Base-by-base conservation (phyloP, 306 rosid genomes). In the Pyrus bretschneideri region DNA sequence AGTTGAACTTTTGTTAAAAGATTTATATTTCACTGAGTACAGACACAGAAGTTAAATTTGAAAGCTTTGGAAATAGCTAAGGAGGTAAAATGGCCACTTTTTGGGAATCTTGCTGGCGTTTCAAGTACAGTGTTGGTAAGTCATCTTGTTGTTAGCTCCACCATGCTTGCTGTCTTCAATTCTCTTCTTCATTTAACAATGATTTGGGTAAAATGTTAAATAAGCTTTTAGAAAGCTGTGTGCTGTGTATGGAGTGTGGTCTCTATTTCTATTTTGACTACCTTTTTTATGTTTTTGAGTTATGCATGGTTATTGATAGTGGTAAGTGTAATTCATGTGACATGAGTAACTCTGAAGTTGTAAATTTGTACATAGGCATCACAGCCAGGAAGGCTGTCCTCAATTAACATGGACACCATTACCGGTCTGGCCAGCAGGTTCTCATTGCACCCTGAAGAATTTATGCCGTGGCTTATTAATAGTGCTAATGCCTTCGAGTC, bases 11-110 rank as follows among this genome's bases (percentile, higher is more conserved):
- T 33, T 18, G 44, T 73, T 73, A 30, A 59, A 40, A 44, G 27
- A 79, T 60, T 49, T 51, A 18, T 74, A 60, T 84, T 33, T 80
- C 65, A 7, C 70, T 31, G 31, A 31, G 59, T 31, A 42, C 96
- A 91, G 98, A 90, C 96, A 44, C 88, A 80, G 70, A 80, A 72
- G 75, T 77, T 92, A 81, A 94, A 90, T 88, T 79, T 90, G 78
- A 86, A 89, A 79, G 96, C 91, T 40, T 70, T 94, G 81, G 87
- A 77, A 81, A 71, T 85, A 31, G 90, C 89, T 51, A 85, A 88
- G 84, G 81, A 83, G 83, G 79, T 86, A 44, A 86, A 84, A 21
- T 94, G 98, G 95, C 89, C 93, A 38, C 90, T 90, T 75, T 94
- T 82, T 83, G 82, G 54, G 82, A 83, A 88, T 80, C 84, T 94